Evolutionary conservation across 768 basidiomycete species (phyloP).

Genomic region (Suillus clintonianus): DNA sequence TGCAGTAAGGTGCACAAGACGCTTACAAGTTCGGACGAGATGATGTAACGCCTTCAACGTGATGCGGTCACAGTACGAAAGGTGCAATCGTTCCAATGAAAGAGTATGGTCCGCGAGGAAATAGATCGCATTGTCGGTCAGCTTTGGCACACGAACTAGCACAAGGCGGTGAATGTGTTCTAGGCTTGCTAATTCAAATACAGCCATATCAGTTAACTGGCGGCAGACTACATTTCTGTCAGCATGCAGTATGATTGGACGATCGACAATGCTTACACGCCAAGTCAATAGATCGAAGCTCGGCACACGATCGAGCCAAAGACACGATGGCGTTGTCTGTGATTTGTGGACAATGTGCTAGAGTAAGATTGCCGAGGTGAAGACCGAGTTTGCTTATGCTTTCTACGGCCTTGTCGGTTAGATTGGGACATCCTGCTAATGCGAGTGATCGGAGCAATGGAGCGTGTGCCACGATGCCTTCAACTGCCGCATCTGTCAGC

Average conservation of each 20-base stretch:
- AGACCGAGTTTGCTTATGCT: conserved; percentile 72
- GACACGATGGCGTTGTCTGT: conserved; percentile 75
- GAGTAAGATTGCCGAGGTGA: conserved; percentile 75
- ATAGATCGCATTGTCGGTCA: conserved; percentile 84
- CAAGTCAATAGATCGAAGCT: conserved; percentile 81
- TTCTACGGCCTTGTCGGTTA: conserved; percentile 73
- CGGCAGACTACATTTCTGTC: conserved; percentile 63
- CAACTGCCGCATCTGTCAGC: conserved; percentile 75
- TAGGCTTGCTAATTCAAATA: conserved; percentile 76
- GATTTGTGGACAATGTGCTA: conserved; percentile 78
- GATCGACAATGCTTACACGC: conserved; percentile 61
- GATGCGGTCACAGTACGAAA: conserved; percentile 85
- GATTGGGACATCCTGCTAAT: conserved; percentile 71
- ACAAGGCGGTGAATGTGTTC: conserved; percentile 73
- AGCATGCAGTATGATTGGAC: conserved; percentile 13
- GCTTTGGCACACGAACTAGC: conserved; percentile 74
- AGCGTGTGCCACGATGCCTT: conserved; percentile 74
- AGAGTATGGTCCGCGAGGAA: conserved; percentile 72
- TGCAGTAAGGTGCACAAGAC: conserved; percentile 73
- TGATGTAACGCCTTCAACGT: conserved; percentile 75
- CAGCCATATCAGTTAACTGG: conserved; percentile 80
- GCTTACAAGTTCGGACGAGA: conserved; percentile 58
- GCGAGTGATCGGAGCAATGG: conserved; percentile 75
- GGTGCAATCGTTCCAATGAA: conserved; percentile 75
- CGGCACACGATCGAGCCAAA: conserved; percentile 68